Evolutionary conservation across 148 eudicot species (phyloP).

Genomic region (Pharnaceum exiguum): DNA sequence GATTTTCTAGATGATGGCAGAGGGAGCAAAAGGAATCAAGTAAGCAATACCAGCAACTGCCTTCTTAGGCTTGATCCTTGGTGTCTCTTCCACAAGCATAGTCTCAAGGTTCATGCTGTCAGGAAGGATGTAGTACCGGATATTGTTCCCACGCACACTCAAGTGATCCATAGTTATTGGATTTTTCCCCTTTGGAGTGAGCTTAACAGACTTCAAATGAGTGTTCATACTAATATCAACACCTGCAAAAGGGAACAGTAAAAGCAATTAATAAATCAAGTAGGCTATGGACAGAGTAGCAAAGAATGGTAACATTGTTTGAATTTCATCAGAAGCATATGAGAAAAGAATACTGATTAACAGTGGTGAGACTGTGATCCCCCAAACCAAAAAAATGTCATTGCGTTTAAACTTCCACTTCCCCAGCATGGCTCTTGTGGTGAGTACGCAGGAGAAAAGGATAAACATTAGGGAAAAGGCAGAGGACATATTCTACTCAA

Average conservation of each 20-base stretch:
- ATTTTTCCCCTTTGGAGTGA: slow-evolving; percentile 65
- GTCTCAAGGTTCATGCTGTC: slow-evolving; percentile 78
- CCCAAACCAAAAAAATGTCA: too few relatives aligned
- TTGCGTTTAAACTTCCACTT: too few relatives aligned
- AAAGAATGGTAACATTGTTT: too few relatives aligned
- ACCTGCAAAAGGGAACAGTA: slow-evolving; percentile 20
- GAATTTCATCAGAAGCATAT: too few relatives aligned
- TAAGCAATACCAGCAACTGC: slow-evolving; percentile 63
- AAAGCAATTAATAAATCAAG: background rate
- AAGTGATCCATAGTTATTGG: slow-evolving; percentile 64
- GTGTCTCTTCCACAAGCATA: slow-evolving; percentile 67
- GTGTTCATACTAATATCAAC: slow-evolving; percentile 86
- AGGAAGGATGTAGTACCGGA: slow-evolving; percentile 71
- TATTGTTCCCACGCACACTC: slow-evolving; percentile 72
- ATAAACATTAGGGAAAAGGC: too few relatives aligned
- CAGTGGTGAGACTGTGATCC: too few relatives aligned
- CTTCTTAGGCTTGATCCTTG: slow-evolving; percentile 68
- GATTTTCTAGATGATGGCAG: background rate
- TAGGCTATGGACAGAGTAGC: too few relatives aligned
- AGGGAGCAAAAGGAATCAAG: background rate
- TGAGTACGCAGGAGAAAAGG: too few relatives aligned
- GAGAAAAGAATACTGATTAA: too few relatives aligned
- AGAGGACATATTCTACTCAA: too few relatives aligned
- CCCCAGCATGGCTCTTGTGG: too few relatives aligned
- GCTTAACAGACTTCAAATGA: slow-evolving; percentile 71